These are phyloP conservation scores for Irineochytrium annulatum DNA, from an alignment of 192 early-diverging fungal genomes.

Conservation along the genomic window DNA sequence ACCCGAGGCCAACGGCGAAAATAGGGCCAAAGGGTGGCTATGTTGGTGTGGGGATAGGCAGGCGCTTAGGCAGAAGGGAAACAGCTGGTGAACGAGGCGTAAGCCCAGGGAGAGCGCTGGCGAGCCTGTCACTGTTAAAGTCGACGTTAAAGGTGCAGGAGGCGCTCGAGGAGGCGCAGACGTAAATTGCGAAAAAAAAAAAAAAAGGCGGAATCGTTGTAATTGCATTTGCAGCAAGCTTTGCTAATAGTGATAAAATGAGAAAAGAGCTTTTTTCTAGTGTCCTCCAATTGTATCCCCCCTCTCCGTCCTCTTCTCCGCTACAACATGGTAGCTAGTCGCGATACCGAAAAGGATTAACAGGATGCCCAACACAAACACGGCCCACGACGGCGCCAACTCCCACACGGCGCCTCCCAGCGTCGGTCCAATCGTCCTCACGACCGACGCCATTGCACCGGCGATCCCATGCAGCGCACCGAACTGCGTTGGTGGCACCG, in stretches of 20 bases:
- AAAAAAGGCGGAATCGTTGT: no score
- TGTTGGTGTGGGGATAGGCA: neutral
- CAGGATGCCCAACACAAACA: slow-evolving; percentile 7
- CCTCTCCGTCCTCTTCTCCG: no score
- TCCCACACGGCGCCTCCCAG: slow-evolving; percentile 25
- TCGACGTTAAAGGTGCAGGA: slow-evolving; percentile 43
- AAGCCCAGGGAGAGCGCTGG: slow-evolving; percentile 27
- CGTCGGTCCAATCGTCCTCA: slow-evolving; percentile 30
- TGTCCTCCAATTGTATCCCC: no score
- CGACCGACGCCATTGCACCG: slow-evolving; percentile 27
- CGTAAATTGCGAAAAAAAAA: no score
- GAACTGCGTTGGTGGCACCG: slow-evolving; percentile 24
- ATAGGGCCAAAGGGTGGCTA: neutral
- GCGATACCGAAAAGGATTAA: no score
- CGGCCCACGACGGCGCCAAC: slow-evolving; percentile 7
- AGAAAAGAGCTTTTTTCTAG: no score
- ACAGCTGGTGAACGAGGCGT: slow-evolving; percentile 5
- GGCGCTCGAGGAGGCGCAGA: slow-evolving; percentile 21
- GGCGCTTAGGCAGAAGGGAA: neutral
- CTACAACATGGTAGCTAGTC: no score
- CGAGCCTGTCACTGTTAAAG: slow-evolving; percentile 34
- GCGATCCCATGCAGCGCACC: slow-evolving; percentile 39
- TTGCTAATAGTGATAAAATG: no score
- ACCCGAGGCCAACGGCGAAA: neutral
- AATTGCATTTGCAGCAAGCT: no score